Evolutionary conservation across 2,329 filamentous ascomycete species (phyloP).

Genomic region (Daldinia eschscholtzii): DNA sequence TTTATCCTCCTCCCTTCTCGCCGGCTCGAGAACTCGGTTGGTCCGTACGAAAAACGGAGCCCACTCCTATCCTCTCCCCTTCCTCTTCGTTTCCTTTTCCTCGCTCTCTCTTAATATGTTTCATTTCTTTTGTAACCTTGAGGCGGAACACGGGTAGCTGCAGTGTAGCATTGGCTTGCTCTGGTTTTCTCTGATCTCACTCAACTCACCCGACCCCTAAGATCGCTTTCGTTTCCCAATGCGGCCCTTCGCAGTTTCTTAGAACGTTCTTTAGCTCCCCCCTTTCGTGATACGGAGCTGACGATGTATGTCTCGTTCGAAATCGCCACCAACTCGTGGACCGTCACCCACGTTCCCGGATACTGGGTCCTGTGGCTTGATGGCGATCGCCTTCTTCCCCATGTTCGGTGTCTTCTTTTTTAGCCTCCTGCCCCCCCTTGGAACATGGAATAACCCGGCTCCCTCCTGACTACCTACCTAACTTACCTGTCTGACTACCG

Average conservation of each 20-base stretch:
- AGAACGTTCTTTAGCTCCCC: constrained; percentile 2
- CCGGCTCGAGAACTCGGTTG: constrained; percentile 8
- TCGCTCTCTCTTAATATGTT: constrained; percentile 2
- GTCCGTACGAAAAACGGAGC: constrained; percentile 11
- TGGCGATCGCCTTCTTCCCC: background rate
- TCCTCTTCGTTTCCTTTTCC: constrained; percentile 9
- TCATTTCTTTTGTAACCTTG: constrained; percentile 22
- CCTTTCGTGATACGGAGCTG: constrained; percentile 22
- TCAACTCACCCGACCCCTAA: background rate
- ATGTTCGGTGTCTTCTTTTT: background rate
- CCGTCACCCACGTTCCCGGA: constrained; percentile 19
- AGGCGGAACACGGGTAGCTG: constrained; percentile 33
- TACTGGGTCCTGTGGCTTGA: constrained; percentile 14
- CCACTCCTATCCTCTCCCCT: background rate
- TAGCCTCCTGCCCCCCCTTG: no score
- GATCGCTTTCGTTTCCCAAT: constrained; percentile 27
- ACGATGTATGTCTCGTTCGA: constrained; percentile 11
- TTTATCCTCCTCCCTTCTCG: background rate
- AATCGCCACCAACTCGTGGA: constrained; percentile 9
- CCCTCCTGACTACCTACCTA: background rate
- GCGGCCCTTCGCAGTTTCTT: constrained; percentile 25
- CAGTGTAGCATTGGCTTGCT: constrained; percentile 23
- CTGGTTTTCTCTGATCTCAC: constrained; percentile 30
- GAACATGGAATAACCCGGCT: constrained; percentile 1
- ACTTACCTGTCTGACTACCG: background rate